Conservation (phyloP, 164 flowering plant species). For the Tinospora cordifolia region DNA sequence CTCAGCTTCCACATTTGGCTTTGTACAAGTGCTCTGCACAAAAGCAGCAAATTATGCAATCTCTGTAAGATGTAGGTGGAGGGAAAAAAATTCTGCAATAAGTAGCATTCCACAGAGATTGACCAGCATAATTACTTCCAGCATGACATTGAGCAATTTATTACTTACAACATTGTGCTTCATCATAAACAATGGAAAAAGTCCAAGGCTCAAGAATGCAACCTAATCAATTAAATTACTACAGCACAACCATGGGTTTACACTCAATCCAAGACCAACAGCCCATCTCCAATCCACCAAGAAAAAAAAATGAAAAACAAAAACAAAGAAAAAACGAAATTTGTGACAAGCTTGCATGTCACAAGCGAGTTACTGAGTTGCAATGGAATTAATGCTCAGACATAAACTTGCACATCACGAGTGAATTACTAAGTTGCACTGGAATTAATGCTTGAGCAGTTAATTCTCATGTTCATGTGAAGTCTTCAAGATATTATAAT, state of each 20-base stretch:
- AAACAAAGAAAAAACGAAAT: background rate
- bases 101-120: background rate
- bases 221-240: background rate
- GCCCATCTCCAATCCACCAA: background rate
- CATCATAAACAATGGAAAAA: background rate
- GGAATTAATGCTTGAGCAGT: background rate
- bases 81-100: background rate
- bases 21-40: constrained; percentile 92
- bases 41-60: constrained; percentile 21
- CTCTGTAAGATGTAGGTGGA: constrained; percentile 8
- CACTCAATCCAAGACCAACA: background rate
- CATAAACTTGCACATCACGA: background rate
- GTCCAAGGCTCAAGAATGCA: background rate
- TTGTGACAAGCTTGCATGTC: background rate
- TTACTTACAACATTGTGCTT: background rate
- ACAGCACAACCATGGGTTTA: background rate
- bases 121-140: background rate
- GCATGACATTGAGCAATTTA: too few species aligned
- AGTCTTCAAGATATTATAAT: background rate
- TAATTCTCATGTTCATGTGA: background rate
- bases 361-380: background rate
- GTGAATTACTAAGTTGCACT: too few species aligned
- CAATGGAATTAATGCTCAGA: background rate
- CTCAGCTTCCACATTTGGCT: constrained; percentile 58
- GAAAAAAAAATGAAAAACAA: background rate